phyloP scores from a whole-genome alignment of 1,284 basidiomycete species.

The Irpex sp. region DNA sequence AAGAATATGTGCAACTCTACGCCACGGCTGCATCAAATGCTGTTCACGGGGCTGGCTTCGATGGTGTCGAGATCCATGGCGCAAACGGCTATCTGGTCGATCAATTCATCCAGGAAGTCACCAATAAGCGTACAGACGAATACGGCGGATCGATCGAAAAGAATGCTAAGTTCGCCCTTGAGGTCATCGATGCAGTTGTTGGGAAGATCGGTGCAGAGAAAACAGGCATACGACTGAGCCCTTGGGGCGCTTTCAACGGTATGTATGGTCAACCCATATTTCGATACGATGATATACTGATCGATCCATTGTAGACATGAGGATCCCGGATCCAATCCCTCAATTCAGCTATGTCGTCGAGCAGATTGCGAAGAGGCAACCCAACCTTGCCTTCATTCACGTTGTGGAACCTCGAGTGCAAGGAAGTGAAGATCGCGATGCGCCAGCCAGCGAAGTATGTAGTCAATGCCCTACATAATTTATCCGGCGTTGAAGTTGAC shows the following conservation, averaged over 20 bases:
- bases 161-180: slow-evolving; percentile 45
- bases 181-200: slow-evolving; percentile 44
- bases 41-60: slow-evolving; percentile 41
- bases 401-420: slow-evolving; percentile 35
- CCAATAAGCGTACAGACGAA: slow-evolving; percentile 54
- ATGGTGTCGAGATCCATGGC: slow-evolving; percentile 35
- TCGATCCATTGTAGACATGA: slow-evolving; percentile 32
- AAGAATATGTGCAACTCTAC: slow-evolving; percentile 37
- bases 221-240: slow-evolving; percentile 50
- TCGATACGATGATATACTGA: background rate
- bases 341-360: slow-evolving; percentile 37
- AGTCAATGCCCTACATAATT: background rate
- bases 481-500: background rate
- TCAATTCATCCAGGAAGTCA: slow-evolving; percentile 38
- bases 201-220: slow-evolving; percentile 34
- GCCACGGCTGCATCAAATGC: slow-evolving; percentile 39
- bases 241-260: slow-evolving; percentile 45
- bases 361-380: slow-evolving; percentile 33
- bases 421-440: slow-evolving; percentile 17
- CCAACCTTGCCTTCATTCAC: slow-evolving; percentile 55
- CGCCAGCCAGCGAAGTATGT: slow-evolving; percentile 12
- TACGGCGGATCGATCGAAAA: slow-evolving; percentile 60
- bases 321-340: slow-evolving; percentile 44
- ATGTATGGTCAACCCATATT: background rate
- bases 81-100: slow-evolving; percentile 39